These are phyloP conservation scores for Thuidium tamariscinum DNA, from an alignment of 225 moss, liverwort and hornwort species.

Conservation along the genomic window DNA sequence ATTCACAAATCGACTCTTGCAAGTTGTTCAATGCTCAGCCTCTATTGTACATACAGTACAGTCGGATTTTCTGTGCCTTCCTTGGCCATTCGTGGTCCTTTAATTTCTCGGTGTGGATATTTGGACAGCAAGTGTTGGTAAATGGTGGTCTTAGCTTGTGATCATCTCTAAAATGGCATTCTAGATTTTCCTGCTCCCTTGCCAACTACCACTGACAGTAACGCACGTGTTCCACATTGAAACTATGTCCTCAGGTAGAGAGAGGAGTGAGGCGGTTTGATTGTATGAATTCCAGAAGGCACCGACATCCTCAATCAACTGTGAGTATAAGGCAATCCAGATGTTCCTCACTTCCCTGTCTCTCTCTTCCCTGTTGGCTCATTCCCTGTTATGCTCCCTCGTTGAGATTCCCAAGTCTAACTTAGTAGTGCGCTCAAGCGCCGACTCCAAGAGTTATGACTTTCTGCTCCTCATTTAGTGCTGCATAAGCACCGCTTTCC, in stretches of 20 bases:
- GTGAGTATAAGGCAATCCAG: background rate
- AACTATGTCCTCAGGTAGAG: background rate
- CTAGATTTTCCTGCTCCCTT: background rate
- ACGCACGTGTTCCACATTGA: background rate
- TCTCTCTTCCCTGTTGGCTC: too few species aligned
- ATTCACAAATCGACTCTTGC: background rate
- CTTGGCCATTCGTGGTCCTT: background rate
- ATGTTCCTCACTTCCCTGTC: background rate
- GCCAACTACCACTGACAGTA: background rate
- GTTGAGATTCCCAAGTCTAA: too few species aligned
- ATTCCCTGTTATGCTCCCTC: too few species aligned
- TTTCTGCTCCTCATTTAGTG: too few species aligned
- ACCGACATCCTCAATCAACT: background rate
- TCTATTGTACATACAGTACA: too few species aligned
- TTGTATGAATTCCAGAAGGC: too few species aligned
- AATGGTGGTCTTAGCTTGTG: background rate
- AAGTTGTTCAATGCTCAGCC: background rate
- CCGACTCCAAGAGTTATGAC: too few species aligned
- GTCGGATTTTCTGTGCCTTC: background rate
- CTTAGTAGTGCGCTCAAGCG: too few species aligned
- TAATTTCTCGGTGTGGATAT: background rate
- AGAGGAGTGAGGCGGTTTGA: background rate
- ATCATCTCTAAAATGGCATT: background rate
- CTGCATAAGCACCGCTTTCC: too few species aligned
- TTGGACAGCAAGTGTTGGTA: background rate